These are phyloP conservation scores for Penicillium manginii DNA, from an alignment of 495 filamentous ascomycete genomes.

Conservation along the genomic window DNA sequence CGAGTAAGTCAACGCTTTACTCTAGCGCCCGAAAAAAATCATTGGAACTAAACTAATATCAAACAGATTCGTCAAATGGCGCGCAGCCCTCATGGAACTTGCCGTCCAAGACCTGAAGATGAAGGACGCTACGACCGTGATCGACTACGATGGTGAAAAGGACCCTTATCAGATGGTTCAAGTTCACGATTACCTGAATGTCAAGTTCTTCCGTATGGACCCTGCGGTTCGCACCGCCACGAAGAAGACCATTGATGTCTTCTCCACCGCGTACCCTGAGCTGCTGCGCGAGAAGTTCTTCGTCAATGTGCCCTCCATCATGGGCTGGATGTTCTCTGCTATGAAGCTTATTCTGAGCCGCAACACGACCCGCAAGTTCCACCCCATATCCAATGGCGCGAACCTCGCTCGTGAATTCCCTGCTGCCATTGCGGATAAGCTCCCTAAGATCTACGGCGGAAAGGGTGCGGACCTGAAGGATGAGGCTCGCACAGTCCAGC, in stretches of 20 bases:
- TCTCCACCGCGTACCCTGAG: conserved; percentile 82
- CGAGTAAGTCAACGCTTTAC: conserved; percentile 58
- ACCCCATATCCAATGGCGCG: conserved; percentile 76
- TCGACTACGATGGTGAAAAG: conserved; percentile 65
- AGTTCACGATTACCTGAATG: conserved; percentile 85
- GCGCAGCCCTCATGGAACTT: conserved; percentile 83
- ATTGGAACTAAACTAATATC: neutral
- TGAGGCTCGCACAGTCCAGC: conserved; percentile 30
- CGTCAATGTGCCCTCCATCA: conserved; percentile 84
- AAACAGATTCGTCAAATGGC: conserved; percentile 79
- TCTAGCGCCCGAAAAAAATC: neutral
- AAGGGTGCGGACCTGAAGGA: conserved; percentile 52
- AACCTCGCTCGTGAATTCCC: conserved; percentile 68
- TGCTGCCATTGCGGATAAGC: conserved; percentile 54
- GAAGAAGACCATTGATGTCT: conserved; percentile 76
- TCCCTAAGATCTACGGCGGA: conserved; percentile 74
- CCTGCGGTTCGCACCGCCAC: conserved; percentile 69
- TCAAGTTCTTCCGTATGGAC: conserved; percentile 78
- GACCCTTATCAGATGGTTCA: conserved; percentile 89
- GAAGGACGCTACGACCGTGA: conserved; percentile 64
- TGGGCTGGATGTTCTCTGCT: conserved; percentile 81
- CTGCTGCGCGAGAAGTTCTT: conserved; percentile 89
- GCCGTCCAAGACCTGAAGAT: conserved; percentile 72
- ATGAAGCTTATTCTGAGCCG: conserved; percentile 79
- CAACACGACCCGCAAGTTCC: conserved; percentile 85